Percentiles rank a stretch among this genome's conserved stretches.
phyloP scores from a whole-genome alignment of 2,329 filamentous ascomycete species.

The Verticillium nonalfalfae region DNA sequence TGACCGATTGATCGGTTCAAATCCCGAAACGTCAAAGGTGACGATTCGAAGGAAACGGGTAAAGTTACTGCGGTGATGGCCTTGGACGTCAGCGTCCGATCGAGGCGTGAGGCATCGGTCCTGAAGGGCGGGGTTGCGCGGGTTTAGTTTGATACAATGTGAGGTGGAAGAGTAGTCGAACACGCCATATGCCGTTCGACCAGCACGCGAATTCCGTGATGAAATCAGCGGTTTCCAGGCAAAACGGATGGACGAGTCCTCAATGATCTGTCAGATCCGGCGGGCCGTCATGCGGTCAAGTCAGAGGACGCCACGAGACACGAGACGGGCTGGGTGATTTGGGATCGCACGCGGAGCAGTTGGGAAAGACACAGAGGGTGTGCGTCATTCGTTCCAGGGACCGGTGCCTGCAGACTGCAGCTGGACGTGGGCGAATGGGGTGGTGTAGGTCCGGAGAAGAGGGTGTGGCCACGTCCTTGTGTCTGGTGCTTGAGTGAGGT shows the following conservation, averaged over 20 bases:
- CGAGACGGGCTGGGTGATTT: neutral
- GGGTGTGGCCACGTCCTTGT: neutral
- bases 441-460: neutral
- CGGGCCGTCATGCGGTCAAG: constrained; percentile 13
- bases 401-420: neutral
- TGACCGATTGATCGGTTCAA: too few species aligned
- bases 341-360: neutral
- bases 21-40: neutral
- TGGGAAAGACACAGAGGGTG: neutral
- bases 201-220: neutral
- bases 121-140: neutral
- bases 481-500: neutral
- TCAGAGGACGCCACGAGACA: constrained; percentile 14
- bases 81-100: constrained; percentile 3
- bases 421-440: neutral
- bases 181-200: neutral
- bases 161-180: neutral
- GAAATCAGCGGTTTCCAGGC: neutral
- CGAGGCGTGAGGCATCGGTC: neutral
- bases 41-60: constrained; percentile 2
- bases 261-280: neutral
- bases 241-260: neutral
- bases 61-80: neutral
- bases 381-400: neutral
- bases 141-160: neutral